phyloP scores from a whole-genome alignment of 768 basidiomycete species.

The Cubamyces lactineus region DNA sequence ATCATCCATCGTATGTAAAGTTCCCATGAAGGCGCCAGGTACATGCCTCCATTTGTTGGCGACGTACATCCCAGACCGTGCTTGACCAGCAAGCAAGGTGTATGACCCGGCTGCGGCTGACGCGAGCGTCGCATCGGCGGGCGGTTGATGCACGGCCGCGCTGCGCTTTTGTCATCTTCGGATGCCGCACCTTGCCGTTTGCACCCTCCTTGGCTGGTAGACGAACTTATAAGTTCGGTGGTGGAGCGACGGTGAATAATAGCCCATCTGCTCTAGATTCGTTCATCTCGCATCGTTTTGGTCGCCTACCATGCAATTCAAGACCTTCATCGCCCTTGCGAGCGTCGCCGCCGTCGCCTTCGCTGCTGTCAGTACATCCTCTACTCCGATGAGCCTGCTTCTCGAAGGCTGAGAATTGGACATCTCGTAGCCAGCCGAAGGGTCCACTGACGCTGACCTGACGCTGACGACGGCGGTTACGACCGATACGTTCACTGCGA shows the following conservation, averaged over 20 bases:
- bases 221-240: slow-evolving; percentile 7
- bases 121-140: slow-evolving; percentile 20
- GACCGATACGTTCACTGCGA: slow-evolving; percentile 19
- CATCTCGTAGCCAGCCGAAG: background rate
- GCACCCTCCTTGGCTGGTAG: background rate
- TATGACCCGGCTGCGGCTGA: slow-evolving; percentile 15
- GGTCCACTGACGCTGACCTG: background rate
- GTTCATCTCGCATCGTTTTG: background rate
- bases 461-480: slow-evolving; percentile 16
- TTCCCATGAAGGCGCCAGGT: slow-evolving; percentile 6
- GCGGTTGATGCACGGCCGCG: background rate
- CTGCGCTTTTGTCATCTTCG: slow-evolving; percentile 11
- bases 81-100: background rate
- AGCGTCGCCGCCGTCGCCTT: slow-evolving; percentile 13
- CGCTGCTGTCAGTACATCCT: slow-evolving; percentile 1
- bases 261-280: background rate
- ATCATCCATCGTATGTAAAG: slow-evolving; percentile 2
- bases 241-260: background rate
- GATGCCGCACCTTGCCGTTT: background rate
- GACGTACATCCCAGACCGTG: background rate
- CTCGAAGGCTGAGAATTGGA: background rate
- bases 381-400: no score
- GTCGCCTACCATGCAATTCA: slow-evolving; percentile 20
- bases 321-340: slow-evolving; percentile 18
- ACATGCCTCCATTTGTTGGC: slow-evolving; percentile 6